phyloP scores from a whole-genome alignment of 345 rosid species.

The Fremontodendron californicum region DNA sequence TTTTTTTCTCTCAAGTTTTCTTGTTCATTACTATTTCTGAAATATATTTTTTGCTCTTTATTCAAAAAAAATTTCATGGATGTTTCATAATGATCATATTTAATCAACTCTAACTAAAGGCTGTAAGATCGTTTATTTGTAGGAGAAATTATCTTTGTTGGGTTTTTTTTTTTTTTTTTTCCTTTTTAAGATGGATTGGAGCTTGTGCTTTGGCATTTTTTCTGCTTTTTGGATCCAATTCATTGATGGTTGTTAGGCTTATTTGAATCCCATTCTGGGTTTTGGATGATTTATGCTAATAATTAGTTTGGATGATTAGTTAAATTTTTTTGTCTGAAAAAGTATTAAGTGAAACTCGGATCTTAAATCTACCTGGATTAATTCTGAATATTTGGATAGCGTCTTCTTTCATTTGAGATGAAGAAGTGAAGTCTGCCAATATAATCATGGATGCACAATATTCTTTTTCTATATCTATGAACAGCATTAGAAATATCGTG shows the following conservation, averaged over 20 bases:
- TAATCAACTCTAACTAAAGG: neutral
- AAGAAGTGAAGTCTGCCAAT: neutral
- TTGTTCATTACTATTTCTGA: neutral
- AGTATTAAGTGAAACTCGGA: neutral
- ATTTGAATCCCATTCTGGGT: neutral
- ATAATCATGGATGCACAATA: neutral
- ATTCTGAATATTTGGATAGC: neutral
- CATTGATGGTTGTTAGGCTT: neutral
- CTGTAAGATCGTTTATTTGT: neutral
- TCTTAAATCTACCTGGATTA: neutral
- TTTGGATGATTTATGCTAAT: neutral
- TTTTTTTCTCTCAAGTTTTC: neutral
- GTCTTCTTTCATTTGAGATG: conserved; percentile 4
- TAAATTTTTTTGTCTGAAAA: neutral
- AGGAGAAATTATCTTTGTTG: neutral
- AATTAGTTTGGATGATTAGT: neutral
- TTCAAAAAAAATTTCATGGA: neutral
- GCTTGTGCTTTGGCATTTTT: neutral
- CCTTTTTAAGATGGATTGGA: neutral
- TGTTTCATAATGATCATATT: neutral
- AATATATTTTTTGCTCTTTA: neutral
- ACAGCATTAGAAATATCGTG: neutral
- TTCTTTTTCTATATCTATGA: neutral
- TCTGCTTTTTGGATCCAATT: neutral
- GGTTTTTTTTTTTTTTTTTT: neutral